Percentiles rank a stretch among this genome's conserved stretches.
Conservation (phyloP, 2,329 filamentous ascomycete species). For the Colletotrichum sojae region DNA sequence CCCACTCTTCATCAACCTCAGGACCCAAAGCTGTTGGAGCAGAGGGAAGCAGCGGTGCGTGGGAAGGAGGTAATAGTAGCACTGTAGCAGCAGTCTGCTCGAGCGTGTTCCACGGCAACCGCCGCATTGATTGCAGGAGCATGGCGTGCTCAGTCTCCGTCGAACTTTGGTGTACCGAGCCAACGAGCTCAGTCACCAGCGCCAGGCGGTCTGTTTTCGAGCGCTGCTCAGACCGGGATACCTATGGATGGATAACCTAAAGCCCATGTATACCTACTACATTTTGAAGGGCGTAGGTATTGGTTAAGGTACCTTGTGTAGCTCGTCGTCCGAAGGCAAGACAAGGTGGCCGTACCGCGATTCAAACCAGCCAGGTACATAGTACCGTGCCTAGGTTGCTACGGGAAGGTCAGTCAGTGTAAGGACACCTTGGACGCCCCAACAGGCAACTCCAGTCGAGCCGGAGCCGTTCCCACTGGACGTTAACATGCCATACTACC, state of each 20-base stretch:
- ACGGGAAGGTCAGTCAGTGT: neutral
- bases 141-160: conserved; percentile 31
- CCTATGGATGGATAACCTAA: too few species aligned
- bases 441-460: conserved; percentile 31
- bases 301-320: neutral
- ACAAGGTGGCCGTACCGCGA: neutral
- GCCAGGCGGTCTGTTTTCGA: conserved; percentile 4
- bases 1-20: conserved; percentile 28
- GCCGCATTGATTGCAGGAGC: conserved; percentile 21
- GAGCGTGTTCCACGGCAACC: conserved; percentile 28
- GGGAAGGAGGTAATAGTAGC: neutral
- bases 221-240: too few species aligned
- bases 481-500: neutral
- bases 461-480: conserved; percentile 6
- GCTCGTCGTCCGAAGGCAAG: neutral
- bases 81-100: conserved; percentile 9
- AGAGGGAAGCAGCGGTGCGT: conserved; percentile 19
- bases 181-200: neutral
- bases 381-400: neutral
- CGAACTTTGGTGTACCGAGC: neutral
- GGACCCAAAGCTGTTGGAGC: neutral
- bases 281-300: too few species aligned
- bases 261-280: too few species aligned
- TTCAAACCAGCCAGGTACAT: too few species aligned
- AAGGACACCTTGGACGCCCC: neutral